Evolutionary conservation across 2,329 filamentous ascomycete species (phyloP).

Genomic region (Aureobasidium sp.): DNA sequence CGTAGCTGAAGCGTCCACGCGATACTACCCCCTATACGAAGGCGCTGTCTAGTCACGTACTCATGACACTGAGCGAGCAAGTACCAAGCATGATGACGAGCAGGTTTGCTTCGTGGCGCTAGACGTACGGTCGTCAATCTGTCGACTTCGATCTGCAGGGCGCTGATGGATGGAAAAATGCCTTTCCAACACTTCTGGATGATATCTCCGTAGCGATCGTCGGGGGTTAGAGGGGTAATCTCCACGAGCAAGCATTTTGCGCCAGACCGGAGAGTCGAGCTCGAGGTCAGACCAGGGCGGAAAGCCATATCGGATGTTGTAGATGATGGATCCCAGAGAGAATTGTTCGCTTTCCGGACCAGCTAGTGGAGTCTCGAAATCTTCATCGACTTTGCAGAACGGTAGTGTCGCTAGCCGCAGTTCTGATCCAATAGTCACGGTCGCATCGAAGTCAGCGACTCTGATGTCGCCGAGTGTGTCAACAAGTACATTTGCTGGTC

Average conservation of each 20-base stretch:
- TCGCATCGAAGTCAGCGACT: not conserved
- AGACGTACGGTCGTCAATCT: too few relatives aligned
- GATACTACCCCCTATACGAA: not conserved
- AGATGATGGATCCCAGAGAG: not conserved
- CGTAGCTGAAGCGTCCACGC: not conserved
- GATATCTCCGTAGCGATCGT: not conserved
- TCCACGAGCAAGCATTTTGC: not conserved
- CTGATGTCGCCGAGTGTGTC: not conserved
- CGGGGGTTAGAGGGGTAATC: not conserved
- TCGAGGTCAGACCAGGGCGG: not conserved
- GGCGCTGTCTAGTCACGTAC: not conserved
- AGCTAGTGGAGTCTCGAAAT: not conserved
- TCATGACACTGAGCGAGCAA: not conserved
- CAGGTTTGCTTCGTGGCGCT: not conserved
- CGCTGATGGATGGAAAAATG: not conserved
- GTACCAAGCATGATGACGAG: not conserved
- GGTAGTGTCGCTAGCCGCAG: not conserved
- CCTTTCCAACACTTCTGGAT: not conserved
- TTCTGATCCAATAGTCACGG: not conserved
- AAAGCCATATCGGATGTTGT: not conserved
- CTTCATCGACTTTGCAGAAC: not conserved
- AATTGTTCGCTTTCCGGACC: not conserved
- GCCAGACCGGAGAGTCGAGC: slow-evolving; percentile 1
- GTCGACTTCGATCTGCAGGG: not conserved
- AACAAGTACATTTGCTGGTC: not conserved